Evolutionary conservation across 2,329 filamentous ascomycete genomes (phyloP).

Genomic region (Colletotrichum sp.): DNA sequence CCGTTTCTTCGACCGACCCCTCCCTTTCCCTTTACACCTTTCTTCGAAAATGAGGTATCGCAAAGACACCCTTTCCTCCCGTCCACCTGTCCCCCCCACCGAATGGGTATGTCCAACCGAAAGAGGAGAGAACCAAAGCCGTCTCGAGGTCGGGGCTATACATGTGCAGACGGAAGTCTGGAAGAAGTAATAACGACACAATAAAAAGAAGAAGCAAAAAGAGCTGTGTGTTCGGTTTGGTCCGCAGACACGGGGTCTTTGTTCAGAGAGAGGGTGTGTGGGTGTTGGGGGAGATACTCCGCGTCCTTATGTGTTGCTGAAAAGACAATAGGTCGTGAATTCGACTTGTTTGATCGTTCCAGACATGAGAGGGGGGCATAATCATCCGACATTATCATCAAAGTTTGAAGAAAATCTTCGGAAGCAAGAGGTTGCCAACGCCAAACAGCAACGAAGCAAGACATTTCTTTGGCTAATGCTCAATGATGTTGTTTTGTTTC

Average conservation of each 20-base stretch:
- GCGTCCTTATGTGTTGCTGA: background rate
- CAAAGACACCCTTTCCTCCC: background rate
- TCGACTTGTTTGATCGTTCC: constrained; percentile 3
- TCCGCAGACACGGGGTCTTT: background rate
- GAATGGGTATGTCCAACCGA: background rate
- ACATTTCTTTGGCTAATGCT: background rate
- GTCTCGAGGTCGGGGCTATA: background rate
- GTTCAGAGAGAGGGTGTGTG: background rate
- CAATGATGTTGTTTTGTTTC: background rate
- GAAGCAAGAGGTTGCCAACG: background rate
- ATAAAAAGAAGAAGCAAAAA: background rate
- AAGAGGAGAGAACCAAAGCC: background rate
- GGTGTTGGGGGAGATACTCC: background rate
- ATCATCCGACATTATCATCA: constrained; percentile 22
- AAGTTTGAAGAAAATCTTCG: background rate
- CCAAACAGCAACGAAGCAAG: background rate
- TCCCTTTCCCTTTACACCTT: background rate
- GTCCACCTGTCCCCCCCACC: background rate
- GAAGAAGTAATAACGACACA: constrained; percentile 9
- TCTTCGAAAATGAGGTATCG: background rate
- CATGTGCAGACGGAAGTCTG: background rate
- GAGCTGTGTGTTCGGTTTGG: background rate
- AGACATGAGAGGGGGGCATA: constrained; percentile 3
- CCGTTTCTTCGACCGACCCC: background rate
- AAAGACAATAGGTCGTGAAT: background rate